A percentile compares a stretch with the other conserved stretches of the same genome.
phyloP scores from a whole-genome alignment of 306 rosid genomes.

The Vachellia pachyceras region DNA sequence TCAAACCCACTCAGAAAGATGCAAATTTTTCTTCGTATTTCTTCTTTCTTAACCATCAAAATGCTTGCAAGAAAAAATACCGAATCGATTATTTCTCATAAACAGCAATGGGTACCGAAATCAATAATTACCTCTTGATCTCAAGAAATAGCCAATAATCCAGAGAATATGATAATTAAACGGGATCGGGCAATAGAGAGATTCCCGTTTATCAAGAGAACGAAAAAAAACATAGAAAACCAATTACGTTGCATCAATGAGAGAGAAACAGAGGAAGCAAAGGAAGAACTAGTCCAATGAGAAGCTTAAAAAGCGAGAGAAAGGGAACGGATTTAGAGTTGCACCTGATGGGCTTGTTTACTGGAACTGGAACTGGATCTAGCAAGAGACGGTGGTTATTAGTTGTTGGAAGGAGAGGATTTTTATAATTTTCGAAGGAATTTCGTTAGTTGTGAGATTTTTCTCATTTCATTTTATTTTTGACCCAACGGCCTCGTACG shows the following conservation, averaged over 20 bases:
- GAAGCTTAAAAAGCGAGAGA: too few relatives aligned
- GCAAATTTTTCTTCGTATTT: neutral
- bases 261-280: slow-evolving; percentile 6
- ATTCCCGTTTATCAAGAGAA: neutral
- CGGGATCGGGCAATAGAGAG: neutral
- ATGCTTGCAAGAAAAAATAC: neutral
- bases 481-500: slow-evolving; percentile 29
- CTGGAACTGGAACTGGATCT: neutral
- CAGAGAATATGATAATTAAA: neutral
- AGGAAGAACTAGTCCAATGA: neutral
- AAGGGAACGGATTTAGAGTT: slow-evolving; percentile 7
- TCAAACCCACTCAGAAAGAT: neutral
- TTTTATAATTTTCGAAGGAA: slow-evolving; percentile 38
- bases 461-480: neutral
- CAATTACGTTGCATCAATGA: neutral
- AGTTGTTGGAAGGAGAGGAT: slow-evolving; percentile 31
- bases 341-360: slow-evolving; percentile 36
- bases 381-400: slow-evolving; percentile 29
- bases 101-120: neutral
- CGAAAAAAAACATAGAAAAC: neutral
- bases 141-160: slow-evolving; percentile 21
- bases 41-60: slow-evolving; percentile 2
- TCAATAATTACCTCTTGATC: slow-evolving; percentile 38
- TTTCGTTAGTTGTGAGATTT: slow-evolving; percentile 37
- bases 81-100: neutral